These are phyloP conservation scores for Globisporangium barbulae DNA, from an alignment of 352 stramenopile genomes.

Conservation along the genomic window DNA sequence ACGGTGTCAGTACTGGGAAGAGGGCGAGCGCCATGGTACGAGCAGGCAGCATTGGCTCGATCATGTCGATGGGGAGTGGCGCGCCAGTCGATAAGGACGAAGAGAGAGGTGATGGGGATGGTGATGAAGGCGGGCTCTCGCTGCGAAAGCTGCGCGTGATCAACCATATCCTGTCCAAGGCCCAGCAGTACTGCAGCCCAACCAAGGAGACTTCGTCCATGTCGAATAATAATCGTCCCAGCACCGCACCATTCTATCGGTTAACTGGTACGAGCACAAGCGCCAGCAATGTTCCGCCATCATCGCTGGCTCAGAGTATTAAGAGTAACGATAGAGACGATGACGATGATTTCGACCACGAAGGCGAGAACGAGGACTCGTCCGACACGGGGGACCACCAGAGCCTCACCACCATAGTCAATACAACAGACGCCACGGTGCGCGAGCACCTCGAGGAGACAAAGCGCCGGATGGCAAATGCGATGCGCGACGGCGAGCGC, in stretches of 20 bases:
- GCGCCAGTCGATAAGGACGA: neutral
- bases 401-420: too few relatives aligned
- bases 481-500: conserved; percentile 36
- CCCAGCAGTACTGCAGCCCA: conserved; percentile 28
- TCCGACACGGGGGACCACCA: neutral
- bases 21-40: neutral
- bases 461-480: conserved; percentile 43
- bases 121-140: conserved; percentile 11
- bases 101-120: neutral
- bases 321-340: neutral
- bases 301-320: neutral
- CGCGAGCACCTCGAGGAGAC: conserved; percentile 43
- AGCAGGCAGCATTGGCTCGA: neutral
- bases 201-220: neutral
- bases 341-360: neutral
- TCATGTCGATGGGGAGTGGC: neutral
- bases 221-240: conserved; percentile 4
- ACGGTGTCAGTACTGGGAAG: neutral
- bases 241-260: conserved; percentile 2
- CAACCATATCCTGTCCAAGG: conserved; percentile 60
- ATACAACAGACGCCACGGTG: conserved; percentile 8
- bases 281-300: neutral
- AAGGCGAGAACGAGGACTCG: neutral
- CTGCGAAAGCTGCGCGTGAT: conserved; percentile 59
- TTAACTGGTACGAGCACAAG: neutral